Percentiles rank a stretch among this genome's conserved stretches.
Evolutionary conservation across 139 green algal species (phyloP).

Genomic region (Auxenochlorella protothecoides): DNA sequence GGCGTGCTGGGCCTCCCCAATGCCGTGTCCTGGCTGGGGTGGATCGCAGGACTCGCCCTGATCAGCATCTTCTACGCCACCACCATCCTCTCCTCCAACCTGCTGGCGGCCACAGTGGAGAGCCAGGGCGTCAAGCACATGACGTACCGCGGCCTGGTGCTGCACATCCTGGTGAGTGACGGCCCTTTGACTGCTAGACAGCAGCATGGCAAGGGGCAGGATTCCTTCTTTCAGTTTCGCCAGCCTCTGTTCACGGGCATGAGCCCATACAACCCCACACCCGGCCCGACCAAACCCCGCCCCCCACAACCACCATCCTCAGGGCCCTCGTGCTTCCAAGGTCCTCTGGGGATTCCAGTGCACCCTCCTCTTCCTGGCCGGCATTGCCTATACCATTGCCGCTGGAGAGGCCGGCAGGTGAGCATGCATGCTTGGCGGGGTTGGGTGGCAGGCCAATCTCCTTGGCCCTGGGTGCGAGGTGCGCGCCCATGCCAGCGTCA

Average conservation of each 20-base stretch:
- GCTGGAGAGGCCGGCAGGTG: no score
- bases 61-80: slow-evolving; percentile 2
- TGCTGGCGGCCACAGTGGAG: neutral
- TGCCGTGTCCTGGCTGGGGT: slow-evolving; percentile 6
- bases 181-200: neutral
- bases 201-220: no score
- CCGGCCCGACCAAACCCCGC: no score
- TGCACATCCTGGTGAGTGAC: slow-evolving; percentile 1
- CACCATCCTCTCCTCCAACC: slow-evolving; percentile 3
- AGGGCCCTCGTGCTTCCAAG: no score
- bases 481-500: no score
- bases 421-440: no score
- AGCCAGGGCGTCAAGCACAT: neutral
- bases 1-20: slow-evolving; percentile 10
- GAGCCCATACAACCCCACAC: no score
- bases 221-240: no score
- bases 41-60: slow-evolving; percentile 1
- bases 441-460: no score
- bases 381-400: neutral
- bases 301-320: no score
- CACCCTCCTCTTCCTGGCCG: neutral
- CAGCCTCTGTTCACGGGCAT: no score
- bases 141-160: slow-evolving; percentile 1
- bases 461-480: no score
- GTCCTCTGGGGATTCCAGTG: neutral